These are phyloP conservation scores for Rhodotorula kratochvilovae DNA, from an alignment of 768 basidiomycete genomes.

Conservation along the genomic window DNA sequence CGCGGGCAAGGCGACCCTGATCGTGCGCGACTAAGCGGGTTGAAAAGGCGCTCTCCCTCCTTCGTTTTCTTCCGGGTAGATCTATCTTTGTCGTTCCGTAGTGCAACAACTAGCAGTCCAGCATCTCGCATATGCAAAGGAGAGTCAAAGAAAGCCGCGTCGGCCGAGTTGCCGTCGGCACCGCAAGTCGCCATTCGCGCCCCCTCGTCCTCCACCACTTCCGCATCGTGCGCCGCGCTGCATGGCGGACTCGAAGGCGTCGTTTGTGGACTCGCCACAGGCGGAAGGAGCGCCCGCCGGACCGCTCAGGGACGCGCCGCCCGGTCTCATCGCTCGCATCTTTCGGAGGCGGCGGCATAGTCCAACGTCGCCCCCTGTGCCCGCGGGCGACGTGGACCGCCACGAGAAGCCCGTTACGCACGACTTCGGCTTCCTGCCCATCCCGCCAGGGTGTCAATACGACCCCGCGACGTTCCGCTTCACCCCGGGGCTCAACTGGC, in stretches of 20 bases:
- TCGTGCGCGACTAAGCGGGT: conserved; percentile 61
- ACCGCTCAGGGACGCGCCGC: background rate
- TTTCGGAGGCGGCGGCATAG: background rate
- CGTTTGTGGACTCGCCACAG: no score
- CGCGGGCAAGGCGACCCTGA: conserved; percentile 66
- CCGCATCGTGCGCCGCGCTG: background rate
- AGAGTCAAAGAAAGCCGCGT: background rate
- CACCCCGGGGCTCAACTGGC: conserved; percentile 38
- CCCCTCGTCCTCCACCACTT: background rate
- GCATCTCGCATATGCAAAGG: background rate
- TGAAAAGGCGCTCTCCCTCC: background rate
- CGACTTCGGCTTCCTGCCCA: conserved; percentile 50
- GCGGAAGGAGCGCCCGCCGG: no score
- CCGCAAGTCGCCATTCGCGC: background rate
- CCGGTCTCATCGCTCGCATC: background rate
- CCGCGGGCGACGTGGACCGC: no score
- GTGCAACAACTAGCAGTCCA: background rate
- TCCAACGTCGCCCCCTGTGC: no score
- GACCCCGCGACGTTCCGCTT: conserved; percentile 40
- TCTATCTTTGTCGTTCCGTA: background rate
- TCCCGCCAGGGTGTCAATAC: conserved; percentile 45
- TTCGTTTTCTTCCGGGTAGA: background rate
- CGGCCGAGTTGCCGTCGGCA: background rate
- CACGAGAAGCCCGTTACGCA: background rate
- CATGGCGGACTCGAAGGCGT: background rate